Evolutionary conservation across 176 grass and related monocot species (phyloP).

Genomic region (Canna indica): DNA sequence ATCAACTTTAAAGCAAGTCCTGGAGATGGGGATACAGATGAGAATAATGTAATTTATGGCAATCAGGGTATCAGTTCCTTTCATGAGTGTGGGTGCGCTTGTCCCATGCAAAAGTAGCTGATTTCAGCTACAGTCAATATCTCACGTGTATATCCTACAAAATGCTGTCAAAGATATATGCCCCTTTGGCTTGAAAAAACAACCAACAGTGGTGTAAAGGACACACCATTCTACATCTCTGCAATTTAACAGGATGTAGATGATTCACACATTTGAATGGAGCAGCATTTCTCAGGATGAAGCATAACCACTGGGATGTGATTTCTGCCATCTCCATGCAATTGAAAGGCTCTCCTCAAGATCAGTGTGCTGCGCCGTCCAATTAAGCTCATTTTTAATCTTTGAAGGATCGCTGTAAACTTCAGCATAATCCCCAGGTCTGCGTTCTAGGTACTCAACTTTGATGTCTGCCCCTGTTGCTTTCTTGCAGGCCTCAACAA

Average conservation of each 20-base stretch:
- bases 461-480: conserved; percentile 74
- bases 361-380: conserved; percentile 66
- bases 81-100: too few species aligned
- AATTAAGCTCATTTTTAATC: conserved; percentile 65
- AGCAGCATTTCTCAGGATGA: conserved; percentile 1
- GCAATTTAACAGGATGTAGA: too few species aligned
- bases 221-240: background rate
- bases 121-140: too few species aligned
- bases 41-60: too few species aligned
- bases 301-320: conserved; percentile 54
- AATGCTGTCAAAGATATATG: background rate
- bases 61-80: too few species aligned
- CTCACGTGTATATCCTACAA: too few species aligned
- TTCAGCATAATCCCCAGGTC: conserved; percentile 79
- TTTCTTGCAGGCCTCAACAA: conserved; percentile 68
- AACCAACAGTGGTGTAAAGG: too few species aligned
- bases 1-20: too few species aligned
- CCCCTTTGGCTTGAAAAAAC: background rate
- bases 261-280: background rate
- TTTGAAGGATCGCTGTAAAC: conserved; percentile 86
- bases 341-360: conserved; percentile 64
- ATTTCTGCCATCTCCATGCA: conserved; percentile 88
- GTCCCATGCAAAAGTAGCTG: too few species aligned
- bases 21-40: too few species aligned
- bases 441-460: conserved; percentile 48